Evolutionary conservation across 805 yeast genomes (phyloP).

Genomic region (Wickerhamomyces bisporus): DNA sequence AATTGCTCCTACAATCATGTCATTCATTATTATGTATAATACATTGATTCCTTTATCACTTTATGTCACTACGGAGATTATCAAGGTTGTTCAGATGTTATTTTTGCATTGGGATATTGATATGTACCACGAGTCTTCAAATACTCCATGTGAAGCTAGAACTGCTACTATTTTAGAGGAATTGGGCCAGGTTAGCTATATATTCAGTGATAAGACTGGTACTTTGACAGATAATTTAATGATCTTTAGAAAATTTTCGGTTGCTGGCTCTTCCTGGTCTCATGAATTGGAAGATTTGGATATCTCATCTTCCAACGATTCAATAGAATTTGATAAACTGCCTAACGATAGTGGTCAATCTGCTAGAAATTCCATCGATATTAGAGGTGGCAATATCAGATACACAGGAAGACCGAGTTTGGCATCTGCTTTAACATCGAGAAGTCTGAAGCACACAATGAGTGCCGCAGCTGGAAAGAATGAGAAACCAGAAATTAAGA

Average conservation of each 20-base stretch:
- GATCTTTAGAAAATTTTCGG: conserved; percentile 85
- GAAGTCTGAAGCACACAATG: background rate
- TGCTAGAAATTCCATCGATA: conserved; percentile 33
- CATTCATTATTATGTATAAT: conserved; percentile 95
- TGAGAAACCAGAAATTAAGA: conserved; percentile 27
- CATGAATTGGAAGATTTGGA: conserved; percentile 55
- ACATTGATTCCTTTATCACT: conserved; percentile 92
- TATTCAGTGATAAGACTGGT: conserved; percentile 96
- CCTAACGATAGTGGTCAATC: background rate
- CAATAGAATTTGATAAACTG: conserved; percentile 4
- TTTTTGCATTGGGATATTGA: conserved; percentile 87
- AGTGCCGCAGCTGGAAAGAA: background rate
- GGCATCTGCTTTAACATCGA: conserved; percentile 35
- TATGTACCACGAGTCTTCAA: conserved; percentile 79
- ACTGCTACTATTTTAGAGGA: conserved; percentile 96
- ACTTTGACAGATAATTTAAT: conserved; percentile 92
- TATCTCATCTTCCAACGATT: conserved; percentile 9
- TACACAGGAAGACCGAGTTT: conserved; percentile 55
- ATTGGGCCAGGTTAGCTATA: conserved; percentile 91
- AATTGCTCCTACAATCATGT: conserved; percentile 85
- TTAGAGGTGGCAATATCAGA: conserved; percentile 33
- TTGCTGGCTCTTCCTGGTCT: conserved; percentile 85
- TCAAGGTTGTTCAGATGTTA: conserved; percentile 80
- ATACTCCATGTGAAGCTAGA: conserved; percentile 92
- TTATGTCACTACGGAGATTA: conserved; percentile 94